phyloP scores from a whole-genome alignment of 495 filamentous ascomycete species.

The Penicillium waksmanii region DNA sequence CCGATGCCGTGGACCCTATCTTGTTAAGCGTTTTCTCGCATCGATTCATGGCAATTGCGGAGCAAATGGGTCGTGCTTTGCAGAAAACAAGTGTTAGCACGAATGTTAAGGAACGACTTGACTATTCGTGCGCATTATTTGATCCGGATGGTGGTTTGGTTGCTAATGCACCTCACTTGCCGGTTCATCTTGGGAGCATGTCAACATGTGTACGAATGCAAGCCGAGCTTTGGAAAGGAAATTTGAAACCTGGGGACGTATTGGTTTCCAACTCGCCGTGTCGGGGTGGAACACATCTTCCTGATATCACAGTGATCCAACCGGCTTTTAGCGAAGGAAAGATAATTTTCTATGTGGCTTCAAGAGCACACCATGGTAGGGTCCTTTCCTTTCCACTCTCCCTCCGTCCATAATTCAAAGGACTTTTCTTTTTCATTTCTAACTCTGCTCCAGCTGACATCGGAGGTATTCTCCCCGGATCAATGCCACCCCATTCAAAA shows the following conservation, averaged over 20 bases:
- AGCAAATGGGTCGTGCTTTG: conserved; percentile 49
- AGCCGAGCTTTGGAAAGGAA: conserved; percentile 82
- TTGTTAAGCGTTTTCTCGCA: conserved; percentile 70
- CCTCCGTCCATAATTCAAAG: neutral
- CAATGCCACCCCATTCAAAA: conserved; percentile 91
- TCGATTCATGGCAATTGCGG: conserved; percentile 46
- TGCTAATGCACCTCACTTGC: conserved; percentile 81
- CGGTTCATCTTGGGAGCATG: conserved; percentile 92
- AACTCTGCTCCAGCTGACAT: conserved; percentile 82
- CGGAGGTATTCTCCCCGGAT: conserved; percentile 89
- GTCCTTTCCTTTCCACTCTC: conserved; percentile 31
- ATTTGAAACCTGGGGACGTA: conserved; percentile 86
- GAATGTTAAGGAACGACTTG: conserved; percentile 50
- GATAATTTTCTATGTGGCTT: conserved; percentile 93
- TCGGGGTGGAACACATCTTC: conserved; percentile 83
- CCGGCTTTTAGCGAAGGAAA: conserved; percentile 72
- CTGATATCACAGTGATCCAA: conserved; percentile 87
- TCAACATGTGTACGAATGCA: conserved; percentile 59
- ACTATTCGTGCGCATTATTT: conserved; percentile 49
- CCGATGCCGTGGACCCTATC: conserved; percentile 63
- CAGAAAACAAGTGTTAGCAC: conserved; percentile 46
- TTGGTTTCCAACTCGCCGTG: conserved; percentile 94
- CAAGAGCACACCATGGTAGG: conserved; percentile 82
- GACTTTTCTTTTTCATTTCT: conserved; percentile 53
- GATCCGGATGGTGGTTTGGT: conserved; percentile 43